These are phyloP conservation scores for Conticribra guillardii DNA, from an alignment of 108 stramenopile genomes.

Conservation along the genomic window DNA sequence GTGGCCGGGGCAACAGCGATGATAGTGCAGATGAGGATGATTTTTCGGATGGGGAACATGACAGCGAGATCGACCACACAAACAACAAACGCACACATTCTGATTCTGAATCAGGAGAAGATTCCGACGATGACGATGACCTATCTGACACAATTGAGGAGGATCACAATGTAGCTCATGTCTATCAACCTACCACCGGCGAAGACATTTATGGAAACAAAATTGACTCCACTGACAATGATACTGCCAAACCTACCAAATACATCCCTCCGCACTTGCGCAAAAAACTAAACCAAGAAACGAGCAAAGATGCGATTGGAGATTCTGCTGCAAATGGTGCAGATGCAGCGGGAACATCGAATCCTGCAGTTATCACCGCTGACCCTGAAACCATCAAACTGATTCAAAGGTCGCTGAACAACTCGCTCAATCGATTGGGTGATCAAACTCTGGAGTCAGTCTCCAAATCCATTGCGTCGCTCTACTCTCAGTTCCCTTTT, in stretches of 20 bases:
- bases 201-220: conserved; percentile 95
- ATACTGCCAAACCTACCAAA: conserved; percentile 47
- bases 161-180: conserved; percentile 70
- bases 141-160: conserved; percentile 29
- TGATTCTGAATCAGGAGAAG: conserved; percentile 26
- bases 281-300: conserved; percentile 31
- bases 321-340: too few relatives aligned
- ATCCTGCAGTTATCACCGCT: neutral
- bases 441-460: conserved; percentile 90
- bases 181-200: conserved; percentile 82
- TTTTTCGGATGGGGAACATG: conserved; percentile 35
- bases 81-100: conserved; percentile 23
- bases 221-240: conserved; percentile 41
- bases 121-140: conserved; percentile 42
- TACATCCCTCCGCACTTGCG: conserved; percentile 90
- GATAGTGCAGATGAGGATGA: conserved; percentile 39
- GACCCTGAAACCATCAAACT: conserved; percentile 44
- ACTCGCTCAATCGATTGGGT: conserved; percentile 89
- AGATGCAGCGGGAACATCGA: neutral
- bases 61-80: conserved; percentile 14
- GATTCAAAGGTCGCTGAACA: conserved; percentile 82
- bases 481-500: conserved; percentile 61
- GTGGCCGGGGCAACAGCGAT: conserved; percentile 19
- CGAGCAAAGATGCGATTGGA: conserved; percentile 23
- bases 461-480: conserved; percentile 60